Evolutionary conservation across 371 early-diverging fungal species (phyloP), one percentile per base, ranked within the genome.

Genomic region (Phascolomyces articulosus): DNA sequence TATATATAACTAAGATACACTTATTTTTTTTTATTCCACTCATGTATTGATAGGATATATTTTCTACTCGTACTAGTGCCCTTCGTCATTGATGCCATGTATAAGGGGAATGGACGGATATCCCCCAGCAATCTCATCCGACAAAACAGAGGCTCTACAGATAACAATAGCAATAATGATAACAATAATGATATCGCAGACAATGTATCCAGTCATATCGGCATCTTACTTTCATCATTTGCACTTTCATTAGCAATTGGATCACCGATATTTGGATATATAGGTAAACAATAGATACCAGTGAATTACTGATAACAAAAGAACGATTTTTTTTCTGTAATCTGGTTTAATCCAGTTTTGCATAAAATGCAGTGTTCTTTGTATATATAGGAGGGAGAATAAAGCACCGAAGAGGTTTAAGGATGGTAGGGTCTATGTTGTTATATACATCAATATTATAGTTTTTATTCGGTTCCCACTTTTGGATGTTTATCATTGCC

Each of bases 231-330:
- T 11, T 90, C 83, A 31, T 73, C 76, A 62, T 83, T 80, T 53
- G 81, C 80, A 8, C 72, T 81, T 3, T 93, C 93, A 16, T 71
- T 93, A 55, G 73, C 93, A 40, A 57, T 88, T 10, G 85, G 87
- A 6, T 85, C 93, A 0, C 88, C 91, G 3, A 48, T 86, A 4
- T 82, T 92, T 49, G 93, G 91, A 18, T 74, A 81, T 72, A 70
- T 90, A 48, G 70, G 84, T 58, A 65, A 41, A 34, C 38, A 2
- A 29, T 7, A n/a, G n/a, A n/a, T n/a, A 31, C 31, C 9, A 31
- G 9, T 9, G 31, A 31, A 31, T 31, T 3, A 31, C 31, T 31
- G 31, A 3, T 6, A 31, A 9, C 9, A 6, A 31, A 6, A n/a
- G n/a, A n/a, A 31, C 31, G 31, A 3, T 31, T 31, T 31, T 31